Conservation (phyloP, 306 rosid genomes). For the Amphicarpaea edgeworthii region DNA sequence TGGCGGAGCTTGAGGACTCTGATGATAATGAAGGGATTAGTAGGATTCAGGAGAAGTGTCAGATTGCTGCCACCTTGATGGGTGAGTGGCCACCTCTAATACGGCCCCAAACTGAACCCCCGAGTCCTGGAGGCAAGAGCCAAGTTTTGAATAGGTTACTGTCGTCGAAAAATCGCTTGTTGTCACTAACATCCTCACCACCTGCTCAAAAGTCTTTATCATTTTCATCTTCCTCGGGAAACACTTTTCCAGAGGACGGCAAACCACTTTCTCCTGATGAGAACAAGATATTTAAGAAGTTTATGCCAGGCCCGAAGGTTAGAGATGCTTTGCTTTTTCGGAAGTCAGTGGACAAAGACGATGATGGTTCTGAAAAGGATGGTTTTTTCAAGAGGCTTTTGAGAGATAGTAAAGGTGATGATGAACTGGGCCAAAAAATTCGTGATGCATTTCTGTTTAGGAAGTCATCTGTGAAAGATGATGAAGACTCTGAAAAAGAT, state of each 20-base stretch:
- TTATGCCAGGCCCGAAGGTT: conserved; percentile 88
- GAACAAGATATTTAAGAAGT: conserved; percentile 81
- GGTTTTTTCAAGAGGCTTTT: conserved; percentile 94
- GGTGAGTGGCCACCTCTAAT: conserved; percentile 93
- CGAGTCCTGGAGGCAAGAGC: conserved; percentile 77
- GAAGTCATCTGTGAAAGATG: conserved; percentile 83
- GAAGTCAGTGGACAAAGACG: conserved; percentile 90
- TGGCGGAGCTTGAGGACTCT: conserved; percentile 95
- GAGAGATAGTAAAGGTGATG: conserved; percentile 89
- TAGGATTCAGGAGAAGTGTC: conserved; percentile 92
- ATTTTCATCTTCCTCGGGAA: conserved; percentile 69
- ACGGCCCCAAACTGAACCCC: conserved; percentile 62
- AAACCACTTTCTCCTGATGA: conserved; percentile 74
- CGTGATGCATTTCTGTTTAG: conserved; percentile 81
- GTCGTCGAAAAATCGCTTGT: conserved; percentile 80
- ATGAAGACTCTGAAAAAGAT: conserved; percentile 79
- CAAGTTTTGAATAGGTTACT: conserved; percentile 79
- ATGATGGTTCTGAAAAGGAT: conserved; percentile 85
- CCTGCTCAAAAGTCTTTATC: conserved; percentile 73
- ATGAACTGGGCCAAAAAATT: conserved; percentile 75
- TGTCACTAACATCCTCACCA: conserved; percentile 81
- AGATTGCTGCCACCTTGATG: conserved; percentile 87
- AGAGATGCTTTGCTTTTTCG: conserved; percentile 92
- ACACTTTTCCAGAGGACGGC: conserved; percentile 67
- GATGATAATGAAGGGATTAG: conserved; percentile 95